phyloP scores from a whole-genome alignment of 768 basidiomycete genomes.

The Mycena galopus region DNA sequence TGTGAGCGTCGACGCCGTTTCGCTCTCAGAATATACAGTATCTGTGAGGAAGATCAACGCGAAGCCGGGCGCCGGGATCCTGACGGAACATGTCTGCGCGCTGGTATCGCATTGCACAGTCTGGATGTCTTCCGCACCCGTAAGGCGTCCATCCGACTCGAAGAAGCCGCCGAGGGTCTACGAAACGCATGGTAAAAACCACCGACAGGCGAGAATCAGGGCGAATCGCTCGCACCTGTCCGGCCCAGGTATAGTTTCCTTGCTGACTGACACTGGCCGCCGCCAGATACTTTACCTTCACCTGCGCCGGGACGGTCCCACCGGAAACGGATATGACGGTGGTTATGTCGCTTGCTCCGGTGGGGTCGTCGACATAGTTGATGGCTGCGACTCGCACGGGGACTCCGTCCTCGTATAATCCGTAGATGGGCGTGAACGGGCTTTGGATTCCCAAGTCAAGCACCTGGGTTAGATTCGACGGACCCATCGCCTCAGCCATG shows the following conservation, averaged over 20 bases:
- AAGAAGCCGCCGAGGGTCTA: slow-evolving; percentile 75
- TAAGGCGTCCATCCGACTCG: slow-evolving; percentile 75
- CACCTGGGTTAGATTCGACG: slow-evolving; percentile 49
- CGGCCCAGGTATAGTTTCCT: slow-evolving; percentile 81
- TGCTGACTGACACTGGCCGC: slow-evolving; percentile 70
- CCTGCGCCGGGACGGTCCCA: slow-evolving; percentile 52
- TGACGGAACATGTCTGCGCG: slow-evolving; percentile 67
- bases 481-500: slow-evolving; percentile 61
- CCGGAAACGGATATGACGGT: slow-evolving; percentile 63
- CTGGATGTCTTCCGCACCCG: slow-evolving; percentile 65
- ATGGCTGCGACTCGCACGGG: slow-evolving; percentile 57
- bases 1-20: slow-evolving; percentile 52
- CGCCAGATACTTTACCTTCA: slow-evolving; percentile 64
- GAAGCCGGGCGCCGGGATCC: slow-evolving; percentile 77
- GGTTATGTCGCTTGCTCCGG: slow-evolving; percentile 54
- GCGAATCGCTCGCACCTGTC: slow-evolving; percentile 62
- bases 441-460: slow-evolving; percentile 54
- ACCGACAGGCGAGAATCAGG: not conserved
- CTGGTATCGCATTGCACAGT: slow-evolving; percentile 70
- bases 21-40: slow-evolving; percentile 47
- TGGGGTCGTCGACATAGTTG: slow-evolving; percentile 62
- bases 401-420: slow-evolving; percentile 41
- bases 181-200: not conserved
- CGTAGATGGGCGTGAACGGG: slow-evolving; percentile 60
- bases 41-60: slow-evolving; percentile 80